Conservation (phyloP, 805 yeast genomes). For the Saturnispora quitensis region DNA sequence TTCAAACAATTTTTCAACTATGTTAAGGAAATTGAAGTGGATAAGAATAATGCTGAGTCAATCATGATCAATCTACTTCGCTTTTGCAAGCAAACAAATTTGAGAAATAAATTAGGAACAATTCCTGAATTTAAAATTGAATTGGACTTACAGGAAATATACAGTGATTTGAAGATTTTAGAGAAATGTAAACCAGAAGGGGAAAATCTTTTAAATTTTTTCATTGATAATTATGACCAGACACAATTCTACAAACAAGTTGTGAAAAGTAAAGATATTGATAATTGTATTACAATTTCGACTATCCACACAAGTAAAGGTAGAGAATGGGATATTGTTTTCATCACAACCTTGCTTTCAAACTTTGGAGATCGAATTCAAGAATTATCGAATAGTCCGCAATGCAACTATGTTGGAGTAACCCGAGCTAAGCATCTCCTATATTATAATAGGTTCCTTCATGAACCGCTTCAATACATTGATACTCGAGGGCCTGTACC, state of each 20-base stretch:
- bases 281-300: conserved; percentile 39
- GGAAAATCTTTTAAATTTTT: conserved; percentile 29
- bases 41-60: conserved; percentile 28
- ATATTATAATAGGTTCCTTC: conserved; percentile 27
- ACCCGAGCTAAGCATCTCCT: conserved; percentile 50
- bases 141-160: conserved; percentile 29
- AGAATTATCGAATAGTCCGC: neutral
- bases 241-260: conserved; percentile 19
- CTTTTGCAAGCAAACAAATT: conserved; percentile 29
- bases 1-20: neutral
- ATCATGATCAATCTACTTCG: conserved; percentile 29
- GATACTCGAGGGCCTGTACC: conserved; percentile 11
- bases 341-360: conserved; percentile 27
- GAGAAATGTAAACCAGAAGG: conserved; percentile 20
- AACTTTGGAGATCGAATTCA: neutral
- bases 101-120: conserved; percentile 23
- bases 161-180: conserved; percentile 23
- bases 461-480: conserved; percentile 15
- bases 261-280: conserved; percentile 13
- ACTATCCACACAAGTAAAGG: conserved; percentile 75
- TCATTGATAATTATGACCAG: conserved; percentile 30
- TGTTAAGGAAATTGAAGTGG: conserved; percentile 11
- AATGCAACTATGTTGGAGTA: conserved; percentile 48
- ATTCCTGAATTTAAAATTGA: conserved; percentile 20
- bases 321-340: conserved; percentile 61